A percentile compares a stretch with the other conserved stretches of the same genome.
Evolutionary conservation across 257 asterid species (phyloP).

Genomic region (Perilla frutescens): DNA sequence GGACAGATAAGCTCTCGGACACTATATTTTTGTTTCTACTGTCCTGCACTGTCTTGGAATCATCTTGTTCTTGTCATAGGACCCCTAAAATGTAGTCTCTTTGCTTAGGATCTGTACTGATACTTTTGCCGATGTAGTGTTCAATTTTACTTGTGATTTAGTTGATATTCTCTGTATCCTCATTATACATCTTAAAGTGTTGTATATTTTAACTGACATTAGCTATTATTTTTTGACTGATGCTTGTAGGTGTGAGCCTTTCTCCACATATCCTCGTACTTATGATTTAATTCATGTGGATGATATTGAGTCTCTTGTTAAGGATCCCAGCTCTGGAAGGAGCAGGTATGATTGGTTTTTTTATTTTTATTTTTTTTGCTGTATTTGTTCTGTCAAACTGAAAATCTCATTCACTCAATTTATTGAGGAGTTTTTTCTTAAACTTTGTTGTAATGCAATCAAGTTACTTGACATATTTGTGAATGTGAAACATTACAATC

Average conservation of each 20-base stretch:
- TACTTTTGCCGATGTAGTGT: background rate
- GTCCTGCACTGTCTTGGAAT: background rate
- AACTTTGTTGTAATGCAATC: background rate
- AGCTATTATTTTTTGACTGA: constrained; percentile 32
- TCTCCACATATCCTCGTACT: constrained; percentile 96
- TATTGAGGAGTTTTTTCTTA: background rate
- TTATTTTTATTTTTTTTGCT: background rate
- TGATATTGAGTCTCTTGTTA: constrained; percentile 74
- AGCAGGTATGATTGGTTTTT: constrained; percentile 55
- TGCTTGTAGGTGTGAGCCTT: constrained; percentile 94
- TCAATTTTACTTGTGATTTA: background rate
- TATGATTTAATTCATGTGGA: constrained; percentile 91
- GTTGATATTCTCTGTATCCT: constrained; percentile 10
- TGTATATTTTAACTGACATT: constrained; percentile 16
- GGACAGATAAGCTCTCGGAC: background rate
- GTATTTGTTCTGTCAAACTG: background rate
- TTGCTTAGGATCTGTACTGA: constrained; percentile 5
- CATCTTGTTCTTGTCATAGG: background rate
- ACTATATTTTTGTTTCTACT: background rate
- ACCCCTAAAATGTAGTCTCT: background rate
- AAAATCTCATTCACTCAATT: background rate
- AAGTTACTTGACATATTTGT: background rate
- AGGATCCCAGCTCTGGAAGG: constrained; percentile 70
- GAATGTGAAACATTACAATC: background rate
- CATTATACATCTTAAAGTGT: background rate